These are phyloP conservation scores for Pseudovirgaria hyperparasitica DNA, from an alignment of 2,329 filamentous ascomycete species.

Conservation along the genomic window DNA sequence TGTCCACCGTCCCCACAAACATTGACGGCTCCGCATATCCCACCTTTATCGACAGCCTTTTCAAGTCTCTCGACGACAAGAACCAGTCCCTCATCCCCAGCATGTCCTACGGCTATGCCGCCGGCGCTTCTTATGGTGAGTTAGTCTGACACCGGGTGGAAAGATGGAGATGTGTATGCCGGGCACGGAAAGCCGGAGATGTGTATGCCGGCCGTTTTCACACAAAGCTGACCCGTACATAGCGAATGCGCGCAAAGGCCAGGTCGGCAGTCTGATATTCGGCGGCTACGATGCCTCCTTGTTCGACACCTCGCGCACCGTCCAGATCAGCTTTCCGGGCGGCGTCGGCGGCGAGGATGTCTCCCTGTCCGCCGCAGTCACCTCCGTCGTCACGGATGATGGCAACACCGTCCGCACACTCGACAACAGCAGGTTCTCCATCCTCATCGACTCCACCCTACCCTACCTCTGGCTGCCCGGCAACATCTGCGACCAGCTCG, in stretches of 20 bases:
- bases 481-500: constrained; percentile 24
- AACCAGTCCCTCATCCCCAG: constrained; percentile 16
- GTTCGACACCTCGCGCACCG: constrained; percentile 12
- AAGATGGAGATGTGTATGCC: background rate
- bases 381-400: constrained; percentile 13
- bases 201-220: background rate
- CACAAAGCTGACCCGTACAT: background rate
- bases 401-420: constrained; percentile 13
- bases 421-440: constrained; percentile 13
- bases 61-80: constrained; percentile 6
- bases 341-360: constrained; percentile 17
- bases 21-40: constrained; percentile 4
- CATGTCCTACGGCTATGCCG: constrained; percentile 19
- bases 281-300: constrained; percentile 29
- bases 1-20: constrained; percentile 9
- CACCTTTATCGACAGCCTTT: constrained; percentile 16
- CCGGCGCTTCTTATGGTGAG: constrained; percentile 23
- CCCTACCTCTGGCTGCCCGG: constrained; percentile 20
- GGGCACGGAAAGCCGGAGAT: background rate
- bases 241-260: constrained; percentile 17
- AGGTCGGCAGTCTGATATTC: constrained; percentile 20
- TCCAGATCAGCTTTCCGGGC: constrained; percentile 12
- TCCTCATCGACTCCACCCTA: constrained; percentile 26
- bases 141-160: constrained; percentile 3
- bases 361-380: constrained; percentile 9